Evolutionary conservation across 208 protist genomes (phyloP), one percentile per base, ranked within the genome.

Genomic region (Crithidia acanthocephali): DNA sequence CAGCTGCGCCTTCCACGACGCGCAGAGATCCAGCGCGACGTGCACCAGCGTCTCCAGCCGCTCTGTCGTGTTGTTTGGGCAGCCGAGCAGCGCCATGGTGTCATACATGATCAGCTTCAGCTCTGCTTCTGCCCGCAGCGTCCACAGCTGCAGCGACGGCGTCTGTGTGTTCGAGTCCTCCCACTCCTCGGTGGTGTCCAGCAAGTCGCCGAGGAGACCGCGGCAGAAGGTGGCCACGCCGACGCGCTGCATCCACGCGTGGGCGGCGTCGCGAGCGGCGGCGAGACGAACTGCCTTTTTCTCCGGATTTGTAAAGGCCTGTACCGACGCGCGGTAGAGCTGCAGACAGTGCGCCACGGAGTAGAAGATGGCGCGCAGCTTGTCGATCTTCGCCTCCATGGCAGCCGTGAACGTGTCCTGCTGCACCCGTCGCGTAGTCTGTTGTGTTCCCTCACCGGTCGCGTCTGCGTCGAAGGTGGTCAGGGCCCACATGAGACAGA

Each of bases 401-500:
- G 25, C 56, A 6, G 44, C 32, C 27, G 62, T 51, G 42, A 63
- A 67, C 16, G 11, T 13, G 23, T 61, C 2, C 30, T 42, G 44
- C 30, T 28, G 2, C 0, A 60, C 48, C 30, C 56, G 25, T 16
- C 20, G 22, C 50, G 50, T 42, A 32, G 3, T n/a, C 2, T 23
- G 16, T 16, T 22, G 22, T 10, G 4, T 4, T 57, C 9, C 18
- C 16, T 42, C 9, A 9, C 5, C 25, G 28, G 10, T 27, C 11
- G 15, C 44, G 50, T 30, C 55, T 2, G 37, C 8, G 13, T 56
- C 35, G 9, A 40, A 56, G 15, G 70, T 52, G 23, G 57, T 20
- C 50, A 94, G 57, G 10, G 75, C 72, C 73, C 70, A 87, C 23
- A 67, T 77, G 2, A 96, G 79, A 2, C 93, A 75, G n/a, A 84